These are phyloP conservation scores for Ganoderma lucidum DNA, from an alignment of 1,284 basidiomycete genomes.

Conservation along the genomic window DNA sequence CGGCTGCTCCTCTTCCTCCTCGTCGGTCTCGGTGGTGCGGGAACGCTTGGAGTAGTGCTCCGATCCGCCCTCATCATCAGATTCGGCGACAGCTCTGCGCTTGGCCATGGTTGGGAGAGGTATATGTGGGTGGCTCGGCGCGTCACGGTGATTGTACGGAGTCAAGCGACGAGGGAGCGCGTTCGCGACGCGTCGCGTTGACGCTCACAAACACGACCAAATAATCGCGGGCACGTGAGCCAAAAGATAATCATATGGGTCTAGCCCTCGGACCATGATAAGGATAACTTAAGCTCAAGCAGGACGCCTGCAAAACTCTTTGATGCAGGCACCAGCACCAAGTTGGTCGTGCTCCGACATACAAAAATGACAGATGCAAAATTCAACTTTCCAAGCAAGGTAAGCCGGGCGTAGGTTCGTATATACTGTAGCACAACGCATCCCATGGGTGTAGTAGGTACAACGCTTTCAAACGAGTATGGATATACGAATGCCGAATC, in stretches of 20 bases:
- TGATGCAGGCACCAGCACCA: not conserved
- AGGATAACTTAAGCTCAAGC: no score
- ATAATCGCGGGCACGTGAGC: slow-evolving; percentile 29
- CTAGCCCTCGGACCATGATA: no score
- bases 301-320: no score
- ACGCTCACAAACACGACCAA: slow-evolving; percentile 24
- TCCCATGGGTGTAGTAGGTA: slow-evolving; percentile 18
- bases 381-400: not conserved
- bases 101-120: slow-evolving; percentile 44
- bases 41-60: slow-evolving; percentile 51
- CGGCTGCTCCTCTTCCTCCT: slow-evolving; percentile 40
- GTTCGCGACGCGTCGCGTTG: slow-evolving; percentile 39
- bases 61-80: slow-evolving; percentile 40
- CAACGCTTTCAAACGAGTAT: slow-evolving; percentile 29
- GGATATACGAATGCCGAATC: slow-evolving; percentile 26
- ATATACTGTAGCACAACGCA: not conserved
- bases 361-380: not conserved
- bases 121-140: slow-evolving; percentile 5
- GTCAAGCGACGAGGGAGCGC: not conserved
- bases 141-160: slow-evolving; percentile 5
- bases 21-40: slow-evolving; percentile 49
- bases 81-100: slow-evolving; percentile 46
- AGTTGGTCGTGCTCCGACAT: not conserved
- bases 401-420: not conserved
- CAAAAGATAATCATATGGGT: not conserved